Evolutionary conservation across 345 rosid genomes (phyloP), one percentile per base, ranked within the genome.

Genomic region (Arabis hirsuta): DNA sequence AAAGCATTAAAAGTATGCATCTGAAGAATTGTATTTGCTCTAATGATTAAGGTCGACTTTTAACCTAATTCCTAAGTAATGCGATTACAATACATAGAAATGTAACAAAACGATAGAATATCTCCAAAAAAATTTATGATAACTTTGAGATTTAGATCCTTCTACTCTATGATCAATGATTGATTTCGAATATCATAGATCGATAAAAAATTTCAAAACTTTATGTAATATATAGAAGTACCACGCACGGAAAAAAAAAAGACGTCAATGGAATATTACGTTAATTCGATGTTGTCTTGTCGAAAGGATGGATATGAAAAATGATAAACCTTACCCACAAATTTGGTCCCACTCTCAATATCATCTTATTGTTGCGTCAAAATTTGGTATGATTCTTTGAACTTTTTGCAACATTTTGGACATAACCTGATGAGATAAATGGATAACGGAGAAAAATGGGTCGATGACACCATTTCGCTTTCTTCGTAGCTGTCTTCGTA

Each of bases 311-410:
- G 2, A 63, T 62, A 45, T 22, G 14, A 55, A 55, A 64, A 73
- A 55, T 26, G 65, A 64, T 55, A 55, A 55, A 1, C 50, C 47
- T 5, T 32, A 54, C 48, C 42, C 71, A 55, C 51, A 73, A 64
- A 47, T 48, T 3, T 31, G 78, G 67, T 42, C 78, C 73, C 61
- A 50, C 6, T 20, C 7, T 24, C 6, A 48, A 2, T 39, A 27
- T 65, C 78, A 73, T 65, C 46, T 36, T 41, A 50, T 57, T 65
- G 67, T 41, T 65, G 59, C 54, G 77, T 65, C 61, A 32, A 65
- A 65, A 46, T 29, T 26, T 65, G 65, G 72, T 73, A 72, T 63
- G 70, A 38, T 73, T 48, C 66, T 38, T 57, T 50, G 54, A 71
- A 60, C 69, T 41, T 52, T 52, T 39, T 14, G 36, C 62, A 53